Evolutionary conservation across 1,284 basidiomycete species (phyloP).

Genomic region (Cryptococcus wingfieldii): DNA sequence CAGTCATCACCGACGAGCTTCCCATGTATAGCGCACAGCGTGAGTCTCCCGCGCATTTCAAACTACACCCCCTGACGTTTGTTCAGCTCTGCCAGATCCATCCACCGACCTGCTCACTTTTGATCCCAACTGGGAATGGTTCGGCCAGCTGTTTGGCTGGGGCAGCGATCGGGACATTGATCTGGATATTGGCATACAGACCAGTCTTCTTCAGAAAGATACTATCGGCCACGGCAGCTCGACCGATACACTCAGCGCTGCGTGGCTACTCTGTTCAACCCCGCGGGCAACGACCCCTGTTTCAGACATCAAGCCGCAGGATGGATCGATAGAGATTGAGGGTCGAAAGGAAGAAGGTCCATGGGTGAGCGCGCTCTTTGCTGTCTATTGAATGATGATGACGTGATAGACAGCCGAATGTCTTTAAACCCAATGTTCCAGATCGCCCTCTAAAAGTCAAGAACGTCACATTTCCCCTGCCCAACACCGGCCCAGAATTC

Average conservation of each 20-base stretch:
- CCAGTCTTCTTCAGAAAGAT: slow-evolving; percentile 23
- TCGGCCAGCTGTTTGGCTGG: slow-evolving; percentile 37
- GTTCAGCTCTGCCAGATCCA: background rate
- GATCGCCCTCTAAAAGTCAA: slow-evolving; percentile 30
- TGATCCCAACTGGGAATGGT: slow-evolving; percentile 23
- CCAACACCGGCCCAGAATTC: slow-evolving; percentile 5
- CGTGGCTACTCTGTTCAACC: slow-evolving; percentile 26
- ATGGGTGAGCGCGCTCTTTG: slow-evolving; percentile 23
- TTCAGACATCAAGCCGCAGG: slow-evolving; percentile 6
- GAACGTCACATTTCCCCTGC: slow-evolving; percentile 17
- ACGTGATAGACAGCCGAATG: slow-evolving; percentile 19
- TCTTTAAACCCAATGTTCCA: slow-evolving; percentile 32
- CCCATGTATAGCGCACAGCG: no score
- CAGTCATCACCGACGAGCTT: no score
- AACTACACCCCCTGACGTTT: no score
- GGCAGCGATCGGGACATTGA: slow-evolving; percentile 29
- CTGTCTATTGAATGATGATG: background rate
- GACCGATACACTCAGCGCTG: slow-evolving; percentile 30
- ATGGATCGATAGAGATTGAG: slow-evolving; percentile 10
- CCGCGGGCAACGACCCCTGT: slow-evolving; percentile 24
- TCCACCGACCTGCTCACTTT: slow-evolving; percentile 15
- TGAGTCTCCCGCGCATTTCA: no score
- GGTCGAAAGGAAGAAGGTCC: slow-evolving; percentile 27
- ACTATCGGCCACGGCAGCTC: slow-evolving; percentile 26
- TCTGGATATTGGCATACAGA: slow-evolving; percentile 25